Percentiles rank a stretch among this genome's conserved stretches.
Evolutionary conservation across 352 stramenopile species (phyloP).

Genomic region (Phytopythium aichiense): DNA sequence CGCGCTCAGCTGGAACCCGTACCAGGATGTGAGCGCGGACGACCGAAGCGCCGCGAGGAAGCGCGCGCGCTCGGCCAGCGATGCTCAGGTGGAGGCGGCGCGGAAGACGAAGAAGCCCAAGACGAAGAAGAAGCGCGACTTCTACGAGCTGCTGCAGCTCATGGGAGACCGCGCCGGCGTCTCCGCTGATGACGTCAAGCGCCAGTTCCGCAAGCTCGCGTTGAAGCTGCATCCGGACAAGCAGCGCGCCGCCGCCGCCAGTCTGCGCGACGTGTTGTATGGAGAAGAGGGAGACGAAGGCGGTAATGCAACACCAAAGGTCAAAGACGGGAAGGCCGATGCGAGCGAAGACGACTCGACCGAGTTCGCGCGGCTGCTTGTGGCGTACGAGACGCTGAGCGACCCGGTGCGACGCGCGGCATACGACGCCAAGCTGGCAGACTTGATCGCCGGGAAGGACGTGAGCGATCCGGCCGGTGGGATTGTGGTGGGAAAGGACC

Average conservation of each 20-base stretch:
- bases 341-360: constrained; percentile 26
- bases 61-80: constrained; percentile 3
- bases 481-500: constrained; percentile 43
- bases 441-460: constrained; percentile 8
- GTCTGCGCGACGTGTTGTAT: background rate
- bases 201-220: constrained; percentile 64
- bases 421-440: constrained; percentile 53
- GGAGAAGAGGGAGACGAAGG: constrained; percentile 9
- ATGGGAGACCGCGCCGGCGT: constrained; percentile 15
- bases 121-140: constrained; percentile 40
- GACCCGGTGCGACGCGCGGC: constrained; percentile 42
- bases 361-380: constrained; percentile 57
- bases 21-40: constrained; percentile 43
- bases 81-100: constrained; percentile 5
- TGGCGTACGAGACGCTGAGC: constrained; percentile 76
- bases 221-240: constrained; percentile 74
- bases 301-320: background rate
- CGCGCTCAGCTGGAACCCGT: constrained; percentile 67
- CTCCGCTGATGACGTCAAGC: constrained; percentile 46
- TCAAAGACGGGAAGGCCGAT: constrained; percentile 1
- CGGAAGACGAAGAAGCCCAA: constrained; percentile 14
- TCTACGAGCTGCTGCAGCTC: constrained; percentile 60
- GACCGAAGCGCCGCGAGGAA: constrained; percentile 13
- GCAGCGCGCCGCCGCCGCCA: constrained; percentile 14
- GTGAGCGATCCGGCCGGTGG: constrained; percentile 6